phyloP scores from a whole-genome alignment of 768 basidiomycete genomes.

The Hemileccinum impolitum region DNA sequence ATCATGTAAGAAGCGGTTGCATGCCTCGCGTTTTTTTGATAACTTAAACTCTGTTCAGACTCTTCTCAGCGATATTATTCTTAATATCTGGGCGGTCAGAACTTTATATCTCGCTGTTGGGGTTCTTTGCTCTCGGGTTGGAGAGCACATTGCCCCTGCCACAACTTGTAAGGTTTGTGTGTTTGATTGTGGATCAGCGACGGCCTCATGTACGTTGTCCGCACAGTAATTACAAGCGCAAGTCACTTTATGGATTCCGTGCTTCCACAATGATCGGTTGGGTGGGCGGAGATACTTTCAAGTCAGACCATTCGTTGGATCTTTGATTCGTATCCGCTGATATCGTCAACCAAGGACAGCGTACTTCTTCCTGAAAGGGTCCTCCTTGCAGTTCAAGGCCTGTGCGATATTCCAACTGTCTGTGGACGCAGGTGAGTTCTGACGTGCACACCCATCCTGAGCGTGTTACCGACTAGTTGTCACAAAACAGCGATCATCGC shows the following conservation, averaged over 20 bases:
- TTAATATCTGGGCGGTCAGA: slow-evolving; percentile 68
- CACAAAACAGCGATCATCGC: slow-evolving; percentile 56
- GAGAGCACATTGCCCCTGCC: slow-evolving; percentile 88
- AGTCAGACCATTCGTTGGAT: slow-evolving; percentile 43
- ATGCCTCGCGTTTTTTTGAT: slow-evolving; percentile 5
- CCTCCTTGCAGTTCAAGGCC: slow-evolving; percentile 77
- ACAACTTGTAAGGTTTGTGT: slow-evolving; percentile 67
- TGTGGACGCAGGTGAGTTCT: slow-evolving; percentile 63
- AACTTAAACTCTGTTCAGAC: slow-evolving; percentile 28
- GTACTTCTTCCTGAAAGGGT: slow-evolving; percentile 74
- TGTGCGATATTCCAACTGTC: slow-evolving; percentile 84
- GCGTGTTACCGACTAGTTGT: slow-evolving; percentile 8
- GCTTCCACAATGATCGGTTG: slow-evolving; percentile 80
- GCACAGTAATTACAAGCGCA: slow-evolving; percentile 70
- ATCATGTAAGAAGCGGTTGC: slow-evolving; percentile 51
- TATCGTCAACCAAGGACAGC: slow-evolving; percentile 47
- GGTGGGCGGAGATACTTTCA: slow-evolving; percentile 82
- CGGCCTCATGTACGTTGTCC: slow-evolving; percentile 17
- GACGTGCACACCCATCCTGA: slow-evolving; percentile 3
- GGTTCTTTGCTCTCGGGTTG: slow-evolving; percentile 75
- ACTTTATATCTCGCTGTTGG: slow-evolving; percentile 58
- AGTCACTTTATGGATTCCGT: slow-evolving; percentile 81
- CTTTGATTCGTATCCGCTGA: slow-evolving; percentile 13
- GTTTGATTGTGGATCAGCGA: slow-evolving; percentile 3
- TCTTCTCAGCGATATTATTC: slow-evolving; percentile 70